phyloP scores from a whole-genome alignment of 441 rosid genomes.

The Euphorbia celastroides region DNA sequence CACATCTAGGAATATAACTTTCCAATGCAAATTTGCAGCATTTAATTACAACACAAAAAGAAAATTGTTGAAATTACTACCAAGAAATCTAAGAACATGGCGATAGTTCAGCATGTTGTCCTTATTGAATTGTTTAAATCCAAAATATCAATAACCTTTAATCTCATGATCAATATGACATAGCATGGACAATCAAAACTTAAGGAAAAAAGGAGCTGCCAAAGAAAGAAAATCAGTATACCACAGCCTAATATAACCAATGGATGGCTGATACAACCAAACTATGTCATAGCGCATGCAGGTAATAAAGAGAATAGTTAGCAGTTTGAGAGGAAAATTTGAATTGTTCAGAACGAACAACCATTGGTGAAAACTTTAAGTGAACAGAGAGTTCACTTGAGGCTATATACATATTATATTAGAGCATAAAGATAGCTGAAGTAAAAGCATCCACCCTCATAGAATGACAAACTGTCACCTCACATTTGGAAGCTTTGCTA shows the following conservation, averaged over 20 bases:
- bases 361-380: slow-evolving; percentile 3
- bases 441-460: slow-evolving; percentile 15
- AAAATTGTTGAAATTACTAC: neutral
- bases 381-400: neutral
- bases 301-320: neutral
- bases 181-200: neutral
- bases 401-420: neutral
- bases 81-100: neutral
- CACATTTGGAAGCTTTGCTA: slow-evolving; percentile 74
- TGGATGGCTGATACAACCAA: neutral
- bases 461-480: slow-evolving; percentile 53
- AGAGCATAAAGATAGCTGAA: slow-evolving; percentile 4
- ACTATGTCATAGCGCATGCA: neutral
- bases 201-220: neutral
- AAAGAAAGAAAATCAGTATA: neutral
- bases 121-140: neutral
- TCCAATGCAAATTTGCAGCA: neutral
- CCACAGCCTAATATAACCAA: slow-evolving; percentile 6
- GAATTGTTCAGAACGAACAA: neutral
- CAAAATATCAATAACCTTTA: neutral
- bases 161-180: neutral
- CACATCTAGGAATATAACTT: neutral
- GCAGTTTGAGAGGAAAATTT: neutral
- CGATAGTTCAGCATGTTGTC: neutral
- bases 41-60: neutral